Percentiles rank a stretch among this genome's conserved stretches.
Evolutionary conservation across 306 rosid genomes (phyloP).

Genomic region (Castanea mollissima): DNA sequence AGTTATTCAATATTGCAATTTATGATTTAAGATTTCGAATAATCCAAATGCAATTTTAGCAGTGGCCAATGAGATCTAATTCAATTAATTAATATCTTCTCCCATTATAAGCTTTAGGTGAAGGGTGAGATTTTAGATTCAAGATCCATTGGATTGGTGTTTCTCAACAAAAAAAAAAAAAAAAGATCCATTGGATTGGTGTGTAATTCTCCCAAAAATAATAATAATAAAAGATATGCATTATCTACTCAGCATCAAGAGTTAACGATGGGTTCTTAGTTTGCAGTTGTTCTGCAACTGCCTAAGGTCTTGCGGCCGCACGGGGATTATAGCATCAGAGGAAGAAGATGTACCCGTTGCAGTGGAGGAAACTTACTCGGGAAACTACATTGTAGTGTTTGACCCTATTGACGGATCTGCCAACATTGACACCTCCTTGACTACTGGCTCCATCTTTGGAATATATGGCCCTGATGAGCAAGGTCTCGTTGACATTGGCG

Average conservation of each 20-base stretch:
- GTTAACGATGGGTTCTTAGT: background rate
- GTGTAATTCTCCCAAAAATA: too few species aligned
- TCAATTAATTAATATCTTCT: too few species aligned
- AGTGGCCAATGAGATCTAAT: too few species aligned
- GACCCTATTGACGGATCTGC: slow-evolving; percentile 50
- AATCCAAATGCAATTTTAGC: background rate
- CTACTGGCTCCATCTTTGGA: slow-evolving; percentile 48
- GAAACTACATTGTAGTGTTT: slow-evolving; percentile 43
- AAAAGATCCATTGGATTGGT: too few species aligned
- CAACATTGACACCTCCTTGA: slow-evolving; percentile 40
- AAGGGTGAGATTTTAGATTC: too few species aligned
- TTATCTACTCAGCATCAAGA: background rate
- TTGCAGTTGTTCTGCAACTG: slow-evolving; percentile 40
- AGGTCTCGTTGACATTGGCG: slow-evolving; percentile 33
- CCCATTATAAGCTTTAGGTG: too few species aligned
- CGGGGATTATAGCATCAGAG: slow-evolving; percentile 44
- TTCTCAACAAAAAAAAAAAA: too few species aligned
- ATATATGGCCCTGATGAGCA: slow-evolving; percentile 38
- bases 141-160: too few species aligned
- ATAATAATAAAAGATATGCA: background rate
- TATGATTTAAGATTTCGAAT: too few species aligned
- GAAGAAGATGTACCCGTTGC: slow-evolving; percentile 50
- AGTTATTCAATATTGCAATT: too few species aligned
- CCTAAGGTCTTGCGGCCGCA: slow-evolving; percentile 40
- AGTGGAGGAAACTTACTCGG: slow-evolving; percentile 45